A percentile compares a stretch with the other conserved stretches of the same genome.
These are phyloP conservation scores for Chrysochromulina tobinii DNA, from an alignment of 78 protist species.

Conservation along the genomic window DNA sequence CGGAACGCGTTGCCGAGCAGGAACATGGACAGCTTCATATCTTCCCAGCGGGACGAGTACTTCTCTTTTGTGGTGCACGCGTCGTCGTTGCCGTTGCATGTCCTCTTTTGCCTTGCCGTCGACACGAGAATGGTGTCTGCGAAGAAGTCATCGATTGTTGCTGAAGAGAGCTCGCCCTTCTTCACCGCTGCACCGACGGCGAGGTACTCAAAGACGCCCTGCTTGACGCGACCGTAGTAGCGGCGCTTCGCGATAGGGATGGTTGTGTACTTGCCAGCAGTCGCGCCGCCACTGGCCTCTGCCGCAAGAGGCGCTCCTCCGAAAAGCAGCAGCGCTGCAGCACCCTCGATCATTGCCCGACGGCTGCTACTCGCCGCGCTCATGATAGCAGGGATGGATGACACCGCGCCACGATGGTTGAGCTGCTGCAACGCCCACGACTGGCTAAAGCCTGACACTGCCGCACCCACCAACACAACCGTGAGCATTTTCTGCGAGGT, in stretches of 20 bases:
- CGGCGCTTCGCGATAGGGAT: conserved; percentile 31
- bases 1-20: conserved; percentile 34
- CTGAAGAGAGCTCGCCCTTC: background rate
- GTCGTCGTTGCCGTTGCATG: background rate
- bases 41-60: conserved; percentile 9
- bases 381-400: too few relatives aligned
- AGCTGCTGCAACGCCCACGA: too few relatives aligned
- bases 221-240: conserved; percentile 12
- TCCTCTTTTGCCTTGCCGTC: background rate
- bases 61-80: background rate
- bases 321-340: too few relatives aligned
- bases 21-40: background rate
- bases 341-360: too few relatives aligned
- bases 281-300: conserved; percentile 13
- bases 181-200: background rate
- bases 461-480: too few relatives aligned
- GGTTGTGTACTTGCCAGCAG: conserved; percentile 25
- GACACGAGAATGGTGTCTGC: background rate
- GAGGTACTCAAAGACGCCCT: background rate
- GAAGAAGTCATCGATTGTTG: background rate
- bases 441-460: too few relatives aligned
- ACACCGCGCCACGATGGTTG: too few relatives aligned
- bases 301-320: background rate
- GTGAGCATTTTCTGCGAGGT: too few relatives aligned
- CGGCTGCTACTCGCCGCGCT: too few relatives aligned